Evolutionary conservation across 257 asterid species (phyloP).

Genomic region (Voacanga thouarsii): DNA sequence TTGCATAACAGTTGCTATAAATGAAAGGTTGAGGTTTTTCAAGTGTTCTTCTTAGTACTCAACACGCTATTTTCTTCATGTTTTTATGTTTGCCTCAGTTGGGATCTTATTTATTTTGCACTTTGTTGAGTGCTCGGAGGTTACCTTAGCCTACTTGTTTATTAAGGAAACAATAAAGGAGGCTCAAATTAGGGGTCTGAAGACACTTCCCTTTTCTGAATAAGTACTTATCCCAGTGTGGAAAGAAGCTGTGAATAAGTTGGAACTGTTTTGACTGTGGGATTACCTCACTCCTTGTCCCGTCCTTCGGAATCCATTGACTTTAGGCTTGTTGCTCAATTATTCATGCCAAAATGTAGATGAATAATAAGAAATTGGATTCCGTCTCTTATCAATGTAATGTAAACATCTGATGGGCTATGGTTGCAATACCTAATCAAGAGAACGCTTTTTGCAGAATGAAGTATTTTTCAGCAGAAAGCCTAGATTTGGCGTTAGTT

Average conservation of each 20-base stretch:
- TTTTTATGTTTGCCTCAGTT: no score
- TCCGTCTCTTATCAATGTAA: no score
- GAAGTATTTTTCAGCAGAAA: background rate
- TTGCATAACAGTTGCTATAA: no score
- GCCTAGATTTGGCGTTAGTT: background rate
- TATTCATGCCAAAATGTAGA: background rate
- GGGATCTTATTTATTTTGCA: no score
- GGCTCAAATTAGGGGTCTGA: background rate
- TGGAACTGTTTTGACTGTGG: background rate
- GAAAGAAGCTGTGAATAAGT: background rate
- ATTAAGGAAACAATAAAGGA: background rate
- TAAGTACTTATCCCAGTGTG: background rate
- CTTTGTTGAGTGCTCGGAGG: no score
- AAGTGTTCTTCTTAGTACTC: no score
- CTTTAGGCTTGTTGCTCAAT: background rate
- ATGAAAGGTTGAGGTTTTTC: no score
- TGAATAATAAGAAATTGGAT: background rate
- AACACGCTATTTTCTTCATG: no score
- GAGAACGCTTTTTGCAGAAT: background rate
- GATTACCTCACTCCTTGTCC: background rate
- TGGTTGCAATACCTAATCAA: background rate
- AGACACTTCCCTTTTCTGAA: background rate
- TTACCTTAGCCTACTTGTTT: no score
- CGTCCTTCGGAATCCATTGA: background rate
- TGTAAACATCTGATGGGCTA: no score